phyloP scores from a whole-genome alignment of 73 alveolate genomes.

The Stentor coeruleus region DNA sequence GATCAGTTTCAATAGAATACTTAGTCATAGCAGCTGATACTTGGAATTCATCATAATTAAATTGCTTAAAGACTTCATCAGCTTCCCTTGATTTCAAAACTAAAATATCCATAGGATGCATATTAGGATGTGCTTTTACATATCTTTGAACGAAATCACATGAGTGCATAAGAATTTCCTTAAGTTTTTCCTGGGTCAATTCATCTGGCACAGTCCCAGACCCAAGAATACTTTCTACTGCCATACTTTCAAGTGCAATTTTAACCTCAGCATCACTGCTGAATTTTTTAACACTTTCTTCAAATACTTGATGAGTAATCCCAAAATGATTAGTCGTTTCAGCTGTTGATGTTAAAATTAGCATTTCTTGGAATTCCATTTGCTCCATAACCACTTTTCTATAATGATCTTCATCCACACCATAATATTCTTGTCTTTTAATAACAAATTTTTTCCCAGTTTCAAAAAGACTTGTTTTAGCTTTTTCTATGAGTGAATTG shows the following conservation, averaged over 20 bases:
- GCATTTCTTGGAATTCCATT: constrained; percentile 14
- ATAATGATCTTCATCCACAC: constrained; percentile 12
- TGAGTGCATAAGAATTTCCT: constrained; percentile 7
- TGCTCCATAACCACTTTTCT: constrained; percentile 26
- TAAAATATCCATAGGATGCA: constrained; percentile 11
- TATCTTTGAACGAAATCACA: constrained; percentile 8
- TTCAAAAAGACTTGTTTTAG: constrained; percentile 21
- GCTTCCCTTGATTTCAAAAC: constrained; percentile 11
- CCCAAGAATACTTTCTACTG: constrained; percentile 8
- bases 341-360: constrained; percentile 6
- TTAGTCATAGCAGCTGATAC: constrained; percentile 20
- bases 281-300: background rate
- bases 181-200: constrained; percentile 11
- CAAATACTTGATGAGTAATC: constrained; percentile 4
- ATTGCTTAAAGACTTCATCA: constrained; percentile 3
- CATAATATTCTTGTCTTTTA: constrained; percentile 19
- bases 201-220: constrained; percentile 22
- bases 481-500: background rate
- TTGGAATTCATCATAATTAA: constrained; percentile 22
- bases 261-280: constrained; percentile 2
- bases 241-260: constrained; percentile 2
- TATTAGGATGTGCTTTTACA: constrained; percentile 3
- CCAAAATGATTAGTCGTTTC: background rate
- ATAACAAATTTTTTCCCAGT: constrained; percentile 9
- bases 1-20: constrained; percentile 6